Conservation (phyloP, 2,329 filamentous ascomycete species). For the Ophiostoma quercus region DNA sequence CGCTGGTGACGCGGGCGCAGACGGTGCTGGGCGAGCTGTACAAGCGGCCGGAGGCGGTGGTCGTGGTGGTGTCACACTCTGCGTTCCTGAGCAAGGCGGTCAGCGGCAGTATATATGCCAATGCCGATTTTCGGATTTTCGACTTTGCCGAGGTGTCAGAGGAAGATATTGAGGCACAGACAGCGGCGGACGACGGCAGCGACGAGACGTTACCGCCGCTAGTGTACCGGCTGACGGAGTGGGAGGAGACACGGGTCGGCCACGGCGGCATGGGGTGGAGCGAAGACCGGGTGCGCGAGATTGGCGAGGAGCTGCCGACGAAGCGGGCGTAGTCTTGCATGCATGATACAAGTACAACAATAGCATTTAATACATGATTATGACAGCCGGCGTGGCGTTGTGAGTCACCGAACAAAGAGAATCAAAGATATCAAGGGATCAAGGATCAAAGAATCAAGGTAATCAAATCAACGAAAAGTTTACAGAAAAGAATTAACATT, state of each 20-base stretch:
- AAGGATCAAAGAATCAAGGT: too few relatives aligned
- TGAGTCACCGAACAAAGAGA: too few relatives aligned
- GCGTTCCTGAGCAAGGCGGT: constrained; percentile 57
- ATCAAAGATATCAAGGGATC: too few relatives aligned
- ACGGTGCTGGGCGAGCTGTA: constrained; percentile 47
- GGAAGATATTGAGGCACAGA: background rate
- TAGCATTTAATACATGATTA: too few relatives aligned
- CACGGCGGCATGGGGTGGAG: constrained; percentile 51
- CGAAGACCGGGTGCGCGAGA: constrained; percentile 33
- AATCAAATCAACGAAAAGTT: too few relatives aligned
- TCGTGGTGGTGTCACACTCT: constrained; percentile 61
- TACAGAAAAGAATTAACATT: background rate
- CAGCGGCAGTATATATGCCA: constrained; percentile 52
- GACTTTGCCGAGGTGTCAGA: constrained; percentile 40
- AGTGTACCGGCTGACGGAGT: constrained; percentile 40
- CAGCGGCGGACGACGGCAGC: constrained; percentile 20
- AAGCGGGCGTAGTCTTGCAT: background rate
- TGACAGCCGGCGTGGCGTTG: too few relatives aligned
- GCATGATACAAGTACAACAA: too few relatives aligned
- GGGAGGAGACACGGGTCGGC: constrained; percentile 42
- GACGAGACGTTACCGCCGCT: constrained; percentile 26
- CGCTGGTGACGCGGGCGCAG: constrained; percentile 53
- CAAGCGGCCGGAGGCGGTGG: constrained; percentile 52
- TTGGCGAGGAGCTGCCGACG: constrained; percentile 33
- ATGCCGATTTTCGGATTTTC: constrained; percentile 61